Conservation (phyloP, 129 eudicot genomes). For the Flaveria bidentis region DNA sequence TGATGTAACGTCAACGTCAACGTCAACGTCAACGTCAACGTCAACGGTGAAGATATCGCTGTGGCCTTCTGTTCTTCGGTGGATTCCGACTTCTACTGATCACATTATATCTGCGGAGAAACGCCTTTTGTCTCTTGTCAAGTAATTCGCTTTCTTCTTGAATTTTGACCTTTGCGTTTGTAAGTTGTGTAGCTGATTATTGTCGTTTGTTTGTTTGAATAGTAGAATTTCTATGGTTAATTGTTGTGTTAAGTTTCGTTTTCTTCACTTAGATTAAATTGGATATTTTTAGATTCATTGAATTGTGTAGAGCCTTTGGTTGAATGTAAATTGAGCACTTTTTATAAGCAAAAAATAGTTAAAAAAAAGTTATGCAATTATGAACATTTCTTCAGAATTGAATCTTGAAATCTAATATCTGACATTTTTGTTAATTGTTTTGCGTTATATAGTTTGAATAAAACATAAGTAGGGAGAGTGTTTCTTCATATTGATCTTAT, state of each 20-base stretch:
- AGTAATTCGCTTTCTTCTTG: conserved; percentile 35
- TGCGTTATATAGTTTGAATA: neutral
- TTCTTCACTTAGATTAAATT: neutral
- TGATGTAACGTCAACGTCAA: conserved; percentile 19
- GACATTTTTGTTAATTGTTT: neutral
- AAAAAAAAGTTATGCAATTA: too few relatives aligned
- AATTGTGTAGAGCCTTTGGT: neutral
- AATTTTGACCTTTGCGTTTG: neutral
- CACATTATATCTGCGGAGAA: conserved; percentile 89
- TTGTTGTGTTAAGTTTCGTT: neutral
- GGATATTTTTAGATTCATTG: neutral
- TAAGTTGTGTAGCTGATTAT: neutral
- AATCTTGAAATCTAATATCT: neutral
- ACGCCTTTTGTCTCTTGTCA: conserved; percentile 88
- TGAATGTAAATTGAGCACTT: neutral
- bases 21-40: conserved; percentile 17
- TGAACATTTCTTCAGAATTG: too few relatives aligned
- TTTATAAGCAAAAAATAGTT: neutral
- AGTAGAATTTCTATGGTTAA: neutral
- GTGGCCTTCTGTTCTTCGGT: conserved; percentile 81
- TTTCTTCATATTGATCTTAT: conserved; percentile 19
- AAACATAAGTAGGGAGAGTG: conserved; percentile 6
- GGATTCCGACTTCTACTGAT: conserved; percentile 93
- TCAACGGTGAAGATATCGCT: conserved; percentile 31
- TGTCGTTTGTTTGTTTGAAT: neutral